Conservation (phyloP, 129 eudicot genomes). For the Cynara cardunculus region DNA sequence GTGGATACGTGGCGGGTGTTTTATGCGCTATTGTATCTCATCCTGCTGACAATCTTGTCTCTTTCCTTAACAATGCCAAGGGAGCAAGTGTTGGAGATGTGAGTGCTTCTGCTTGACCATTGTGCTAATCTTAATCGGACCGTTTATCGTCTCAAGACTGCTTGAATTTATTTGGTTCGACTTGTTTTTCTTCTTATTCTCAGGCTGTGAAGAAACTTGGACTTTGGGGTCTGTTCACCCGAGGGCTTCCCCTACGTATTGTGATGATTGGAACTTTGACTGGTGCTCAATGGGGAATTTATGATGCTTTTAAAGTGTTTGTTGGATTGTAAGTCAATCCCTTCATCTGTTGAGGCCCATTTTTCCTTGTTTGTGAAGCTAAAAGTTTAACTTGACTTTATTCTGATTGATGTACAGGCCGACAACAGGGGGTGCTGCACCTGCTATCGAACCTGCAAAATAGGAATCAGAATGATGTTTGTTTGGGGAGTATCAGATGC, state of each 20-base stretch:
- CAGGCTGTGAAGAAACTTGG: conserved; percentile 98
- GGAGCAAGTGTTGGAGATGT: conserved; percentile 98
- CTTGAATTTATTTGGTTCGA: background rate
- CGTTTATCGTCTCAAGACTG: background rate
- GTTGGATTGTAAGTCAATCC: conserved; percentile 88
- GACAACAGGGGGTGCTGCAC: conserved; percentile 92
- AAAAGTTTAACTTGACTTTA: background rate
- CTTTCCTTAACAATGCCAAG: conserved; percentile 96
- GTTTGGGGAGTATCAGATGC: background rate
- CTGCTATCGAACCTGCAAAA: conserved; percentile 44
- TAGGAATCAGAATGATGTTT: conserved; percentile 18
- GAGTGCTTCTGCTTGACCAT: conserved; percentile 28
- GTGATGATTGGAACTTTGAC: conserved; percentile 99
- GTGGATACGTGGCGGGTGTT: conserved; percentile 94
- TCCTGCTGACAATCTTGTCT: conserved; percentile 97
- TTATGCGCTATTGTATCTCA: conserved; percentile 95
- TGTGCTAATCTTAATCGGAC: background rate
- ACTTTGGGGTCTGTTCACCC: conserved; percentile 75
- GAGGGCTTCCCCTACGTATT: conserved; percentile 96
- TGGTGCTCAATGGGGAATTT: conserved; percentile 99
- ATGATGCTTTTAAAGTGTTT: conserved; percentile 91
- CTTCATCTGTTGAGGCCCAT: background rate
- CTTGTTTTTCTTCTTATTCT: background rate
- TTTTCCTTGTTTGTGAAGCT: background rate
- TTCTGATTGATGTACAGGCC: conserved; percentile 48